These are phyloP conservation scores for Linnemannia schmuckeri DNA, from an alignment of 192 early-diverging fungal genomes.

Conservation along the genomic window DNA sequence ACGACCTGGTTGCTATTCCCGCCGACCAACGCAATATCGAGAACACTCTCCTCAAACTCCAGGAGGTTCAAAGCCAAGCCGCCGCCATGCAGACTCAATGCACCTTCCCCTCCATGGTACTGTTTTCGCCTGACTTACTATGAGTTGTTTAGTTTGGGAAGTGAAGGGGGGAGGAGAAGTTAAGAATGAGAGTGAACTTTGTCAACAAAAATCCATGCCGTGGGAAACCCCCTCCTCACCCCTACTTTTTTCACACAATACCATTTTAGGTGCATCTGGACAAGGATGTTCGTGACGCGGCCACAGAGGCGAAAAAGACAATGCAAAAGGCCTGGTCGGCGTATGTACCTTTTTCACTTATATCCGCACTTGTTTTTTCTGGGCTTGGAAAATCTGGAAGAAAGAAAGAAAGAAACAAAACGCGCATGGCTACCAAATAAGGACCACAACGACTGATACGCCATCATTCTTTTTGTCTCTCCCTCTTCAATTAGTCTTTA, in stretches of 20 bases:
- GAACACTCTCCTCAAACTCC: slow-evolving; percentile 32
- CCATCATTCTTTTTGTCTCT: background rate
- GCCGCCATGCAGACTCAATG: slow-evolving; percentile 41
- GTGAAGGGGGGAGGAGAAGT: too few relatives aligned
- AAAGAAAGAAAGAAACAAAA: background rate
- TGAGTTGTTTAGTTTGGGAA: background rate
- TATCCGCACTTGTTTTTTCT: background rate
- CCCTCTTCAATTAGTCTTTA: slow-evolving; percentile 8
- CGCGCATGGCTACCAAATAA: background rate
- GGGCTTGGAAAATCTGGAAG: background rate
- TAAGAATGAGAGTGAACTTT: background rate
- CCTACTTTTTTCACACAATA: background rate
- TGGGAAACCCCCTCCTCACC: background rate
- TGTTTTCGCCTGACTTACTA: background rate
- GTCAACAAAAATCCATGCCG: background rate
- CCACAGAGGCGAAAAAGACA: slow-evolving; percentile 70
- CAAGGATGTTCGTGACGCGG: slow-evolving; percentile 75
- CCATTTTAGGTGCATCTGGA: slow-evolving; percentile 52
- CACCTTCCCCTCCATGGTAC: slow-evolving; percentile 51
- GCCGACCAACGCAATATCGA: slow-evolving; percentile 15
- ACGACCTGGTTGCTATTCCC: slow-evolving; percentile 27
- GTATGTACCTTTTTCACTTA: slow-evolving; percentile 61
- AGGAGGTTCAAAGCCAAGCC: slow-evolving; percentile 41
- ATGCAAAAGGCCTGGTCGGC: slow-evolving; percentile 77
- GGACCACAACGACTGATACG: background rate